Conservation (phyloP, 768 basidiomycete species). For the Leccinum aurantiacum region DNA sequence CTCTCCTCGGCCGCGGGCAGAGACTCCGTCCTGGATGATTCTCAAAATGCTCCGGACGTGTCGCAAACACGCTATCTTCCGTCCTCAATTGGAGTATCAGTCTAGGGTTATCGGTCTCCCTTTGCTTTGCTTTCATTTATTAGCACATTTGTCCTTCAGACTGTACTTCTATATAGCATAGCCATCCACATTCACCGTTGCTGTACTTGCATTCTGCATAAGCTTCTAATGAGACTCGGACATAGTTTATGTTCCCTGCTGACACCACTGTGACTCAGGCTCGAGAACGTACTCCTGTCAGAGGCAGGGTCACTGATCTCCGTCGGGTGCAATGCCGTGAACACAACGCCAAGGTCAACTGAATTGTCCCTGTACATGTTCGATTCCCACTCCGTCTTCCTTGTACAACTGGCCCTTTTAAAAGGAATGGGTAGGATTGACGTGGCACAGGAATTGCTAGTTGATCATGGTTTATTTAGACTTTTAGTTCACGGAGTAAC, state of each 20-base stretch:
- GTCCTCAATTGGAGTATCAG: slow-evolving; percentile 24
- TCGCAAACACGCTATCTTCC: slow-evolving; percentile 19
- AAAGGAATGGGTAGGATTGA: slow-evolving; percentile 15
- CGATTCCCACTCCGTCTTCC: slow-evolving; percentile 10
- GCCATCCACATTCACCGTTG: slow-evolving; percentile 18
- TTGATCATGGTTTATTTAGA: slow-evolving; percentile 21
- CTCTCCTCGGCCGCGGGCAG: slow-evolving; percentile 47
- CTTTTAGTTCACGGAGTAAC: slow-evolving; percentile 20
- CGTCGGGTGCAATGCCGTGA: slow-evolving; percentile 5
- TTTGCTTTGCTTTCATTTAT: slow-evolving; percentile 22
- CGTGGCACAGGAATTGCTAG: slow-evolving; percentile 14
- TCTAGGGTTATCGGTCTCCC: slow-evolving; percentile 9
- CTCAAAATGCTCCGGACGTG: slow-evolving; percentile 22
- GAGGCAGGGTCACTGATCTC: slow-evolving; percentile 10
- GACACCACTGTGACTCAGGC: not conserved
- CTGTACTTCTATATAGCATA: slow-evolving; percentile 29
- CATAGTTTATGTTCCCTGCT: not conserved
- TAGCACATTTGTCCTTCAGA: slow-evolving; percentile 8
- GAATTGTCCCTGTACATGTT: slow-evolving; percentile 11
- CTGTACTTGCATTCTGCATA: slow-evolving; percentile 20
- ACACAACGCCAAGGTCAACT: slow-evolving; percentile 1
- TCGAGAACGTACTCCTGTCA: not conserved
- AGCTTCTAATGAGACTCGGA: slow-evolving; percentile 19
- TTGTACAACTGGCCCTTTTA: slow-evolving; percentile 5
- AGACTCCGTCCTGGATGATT: slow-evolving; percentile 29